A percentile compares a stretch with the other conserved stretches of the same genome.
Conservation (phyloP, 768 basidiomycete species). For the Mycena polygramma region DNA sequence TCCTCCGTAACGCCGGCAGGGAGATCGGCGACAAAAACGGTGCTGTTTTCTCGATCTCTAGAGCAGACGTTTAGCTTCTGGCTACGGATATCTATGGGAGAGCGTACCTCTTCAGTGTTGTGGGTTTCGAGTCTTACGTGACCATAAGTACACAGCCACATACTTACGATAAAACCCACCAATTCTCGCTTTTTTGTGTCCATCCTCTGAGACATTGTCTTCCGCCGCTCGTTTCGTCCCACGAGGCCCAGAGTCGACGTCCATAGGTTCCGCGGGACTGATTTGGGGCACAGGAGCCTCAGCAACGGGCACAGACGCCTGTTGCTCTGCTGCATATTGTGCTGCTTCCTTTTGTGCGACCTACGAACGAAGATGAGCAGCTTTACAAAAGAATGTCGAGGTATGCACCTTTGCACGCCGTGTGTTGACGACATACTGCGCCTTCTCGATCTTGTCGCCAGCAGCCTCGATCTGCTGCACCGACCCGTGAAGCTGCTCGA, state of each 20-base stretch:
- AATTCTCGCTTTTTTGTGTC: conserved; percentile 70
- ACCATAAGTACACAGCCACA: conserved; percentile 7
- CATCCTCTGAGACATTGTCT: conserved; percentile 54
- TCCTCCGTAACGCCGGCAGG: conserved; percentile 68
- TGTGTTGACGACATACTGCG: conserved; percentile 71
- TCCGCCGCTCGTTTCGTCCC: conserved; percentile 77
- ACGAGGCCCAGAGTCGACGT: conserved; percentile 46
- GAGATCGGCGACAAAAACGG: conserved; percentile 87
- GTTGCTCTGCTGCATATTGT: conserved; percentile 58
- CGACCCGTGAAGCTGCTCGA: conserved; percentile 87
- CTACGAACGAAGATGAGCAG: conserved; percentile 47
- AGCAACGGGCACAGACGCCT: conserved; percentile 49
- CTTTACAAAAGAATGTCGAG: not conserved
- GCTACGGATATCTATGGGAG: conserved; percentile 16
- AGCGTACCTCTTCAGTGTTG: conserved; percentile 71
- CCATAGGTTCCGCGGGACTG: conserved; percentile 38
- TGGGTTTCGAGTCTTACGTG: conserved; percentile 57
- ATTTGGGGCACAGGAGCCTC: conserved; percentile 41
- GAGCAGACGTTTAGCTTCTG: conserved; percentile 1
- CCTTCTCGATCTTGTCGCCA: conserved; percentile 74
- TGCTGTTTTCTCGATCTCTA: conserved; percentile 96
- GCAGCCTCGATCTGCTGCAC: conserved; percentile 74
- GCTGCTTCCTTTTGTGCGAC: conserved; percentile 70
- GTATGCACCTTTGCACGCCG: conserved; percentile 71
- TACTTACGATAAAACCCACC: conserved; percentile 55